phyloP scores from a whole-genome alignment of 2,329 filamentous ascomycete genomes.

The Ophiocordyceps sinensis region DNA sequence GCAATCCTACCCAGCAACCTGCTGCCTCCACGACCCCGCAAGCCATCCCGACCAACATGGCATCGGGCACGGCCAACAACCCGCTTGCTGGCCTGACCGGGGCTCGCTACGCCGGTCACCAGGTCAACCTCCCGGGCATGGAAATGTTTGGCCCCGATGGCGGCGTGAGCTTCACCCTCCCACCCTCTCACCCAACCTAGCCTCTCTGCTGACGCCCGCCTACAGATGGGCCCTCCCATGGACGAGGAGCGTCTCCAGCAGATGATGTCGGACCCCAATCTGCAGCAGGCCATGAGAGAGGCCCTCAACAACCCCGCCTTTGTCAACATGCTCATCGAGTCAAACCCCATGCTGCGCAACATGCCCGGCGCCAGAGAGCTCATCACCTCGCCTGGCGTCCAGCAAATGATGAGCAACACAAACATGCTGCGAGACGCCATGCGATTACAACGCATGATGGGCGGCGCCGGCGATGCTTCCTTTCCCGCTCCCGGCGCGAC shows the following conservation, averaged over 20 bases:
- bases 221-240: constrained; percentile 79
- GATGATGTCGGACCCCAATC: constrained; percentile 79
- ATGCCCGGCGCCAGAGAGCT: constrained; percentile 69
- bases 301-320: constrained; percentile 91
- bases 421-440: constrained; percentile 69
- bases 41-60: constrained; percentile 57
- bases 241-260: constrained; percentile 65
- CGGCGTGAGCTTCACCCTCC: constrained; percentile 49
- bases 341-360: constrained; percentile 68
- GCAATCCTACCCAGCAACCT: constrained; percentile 46
- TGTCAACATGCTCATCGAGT: constrained; percentile 85
- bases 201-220: constrained; percentile 11
- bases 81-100: constrained; percentile 82
- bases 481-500: constrained; percentile 90
- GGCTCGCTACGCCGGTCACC: constrained; percentile 80
- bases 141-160: constrained; percentile 90
- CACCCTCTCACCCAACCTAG: neutral
- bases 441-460: constrained; percentile 64
- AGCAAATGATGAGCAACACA: constrained; percentile 87
- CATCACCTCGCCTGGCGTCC: constrained; percentile 75
- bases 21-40: constrained; percentile 27
- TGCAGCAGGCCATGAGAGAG: constrained; percentile 81
- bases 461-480: constrained; percentile 35
- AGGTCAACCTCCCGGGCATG: constrained; percentile 67
- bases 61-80: constrained; percentile 73